Evolutionary conservation across 2,329 filamentous ascomycete genomes (phyloP).

Genomic region (Penicillium sp.): DNA sequence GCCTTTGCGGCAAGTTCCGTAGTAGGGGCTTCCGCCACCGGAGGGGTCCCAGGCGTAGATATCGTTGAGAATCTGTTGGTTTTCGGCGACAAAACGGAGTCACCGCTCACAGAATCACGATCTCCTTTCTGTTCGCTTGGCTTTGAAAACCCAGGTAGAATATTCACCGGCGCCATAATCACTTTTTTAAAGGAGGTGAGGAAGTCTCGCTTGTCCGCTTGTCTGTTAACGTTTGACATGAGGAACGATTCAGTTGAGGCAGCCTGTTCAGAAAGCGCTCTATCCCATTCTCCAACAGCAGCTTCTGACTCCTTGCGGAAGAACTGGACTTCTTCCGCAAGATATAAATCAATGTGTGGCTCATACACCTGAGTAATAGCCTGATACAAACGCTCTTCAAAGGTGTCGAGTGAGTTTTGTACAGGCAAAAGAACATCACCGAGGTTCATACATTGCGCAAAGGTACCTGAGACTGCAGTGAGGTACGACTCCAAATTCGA

Average conservation of each 20-base stretch:
- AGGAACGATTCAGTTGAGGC: conserved; percentile 90
- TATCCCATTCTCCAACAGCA: conserved; percentile 86
- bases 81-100: conserved; percentile 31
- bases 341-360: conserved; percentile 89
- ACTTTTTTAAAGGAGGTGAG: conserved; percentile 97
- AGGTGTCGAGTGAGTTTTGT: conserved; percentile 61
- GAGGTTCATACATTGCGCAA: conserved; percentile 83
- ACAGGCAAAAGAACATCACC: conserved; percentile 72
- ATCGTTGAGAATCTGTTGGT: conserved; percentile 47
- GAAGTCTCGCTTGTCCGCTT: conserved; percentile 96
- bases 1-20: conserved; percentile 95
- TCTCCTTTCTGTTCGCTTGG: conserved; percentile 44
- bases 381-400: conserved; percentile 68
- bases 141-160: conserved; percentile 74
- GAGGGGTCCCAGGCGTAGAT: conserved; percentile 38
- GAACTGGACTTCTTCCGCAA: conserved; percentile 86
- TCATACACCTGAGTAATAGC: conserved; percentile 79
- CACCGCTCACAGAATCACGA: conserved; percentile 25
- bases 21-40: conserved; percentile 72
- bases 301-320: conserved; percentile 78
- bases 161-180: conserved; percentile 97
- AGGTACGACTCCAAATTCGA: conserved; percentile 77
- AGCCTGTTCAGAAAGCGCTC: conserved; percentile 87
- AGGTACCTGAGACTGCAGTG: conserved; percentile 83
- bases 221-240: conserved; percentile 93